Evolutionary conservation across 2,329 filamentous ascomycete species (phyloP).

Genomic region (Sporothrix brunneoviolacea): DNA sequence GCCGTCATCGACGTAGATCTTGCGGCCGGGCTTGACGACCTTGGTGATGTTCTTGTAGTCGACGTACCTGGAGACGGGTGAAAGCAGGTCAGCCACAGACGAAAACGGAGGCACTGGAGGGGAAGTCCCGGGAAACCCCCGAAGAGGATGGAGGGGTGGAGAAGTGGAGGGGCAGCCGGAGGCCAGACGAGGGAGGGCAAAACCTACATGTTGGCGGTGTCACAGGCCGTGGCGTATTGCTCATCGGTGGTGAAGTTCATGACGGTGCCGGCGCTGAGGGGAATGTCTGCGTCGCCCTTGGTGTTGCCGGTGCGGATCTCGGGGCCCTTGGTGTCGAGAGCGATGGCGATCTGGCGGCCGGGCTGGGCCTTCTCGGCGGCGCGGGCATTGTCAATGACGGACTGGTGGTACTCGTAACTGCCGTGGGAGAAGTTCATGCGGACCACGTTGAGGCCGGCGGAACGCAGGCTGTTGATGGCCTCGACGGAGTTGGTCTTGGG

Average conservation of each 20-base stretch:
- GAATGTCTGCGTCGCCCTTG: conserved; percentile 71
- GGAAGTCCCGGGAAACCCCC: not conserved
- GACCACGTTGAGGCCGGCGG: conserved; percentile 90
- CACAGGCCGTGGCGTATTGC: conserved; percentile 73
- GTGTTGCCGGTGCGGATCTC: conserved; percentile 59
- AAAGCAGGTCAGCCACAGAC: conserved; percentile 1
- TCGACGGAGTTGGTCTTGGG: conserved; percentile 98
- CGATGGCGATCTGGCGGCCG: conserved; percentile 90
- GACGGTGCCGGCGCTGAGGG: conserved; percentile 74
- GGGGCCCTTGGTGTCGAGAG: conserved; percentile 67
- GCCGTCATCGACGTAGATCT: conserved; percentile 97
- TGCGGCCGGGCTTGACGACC: conserved; percentile 83
- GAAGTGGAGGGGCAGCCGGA: conserved; percentile 15
- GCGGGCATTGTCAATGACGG: conserved; percentile 92
- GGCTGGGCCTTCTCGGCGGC: conserved; percentile 70
- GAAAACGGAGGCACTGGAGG: not conserved
- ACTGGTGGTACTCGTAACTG: conserved; percentile 86
- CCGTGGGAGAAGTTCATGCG: conserved; percentile 99
- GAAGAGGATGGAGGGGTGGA: not conserved
- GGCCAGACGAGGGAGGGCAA: not conserved
- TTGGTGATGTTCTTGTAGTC: conserved; percentile 99
- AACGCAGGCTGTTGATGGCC: conserved; percentile 91
- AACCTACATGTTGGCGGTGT: conserved; percentile 86
- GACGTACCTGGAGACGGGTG: conserved; percentile 63
- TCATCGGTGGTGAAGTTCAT: conserved; percentile 98